Base-by-base conservation (phyloP, 2,329 filamentous ascomycete genomes). In the Epichloe elymi region DNA sequence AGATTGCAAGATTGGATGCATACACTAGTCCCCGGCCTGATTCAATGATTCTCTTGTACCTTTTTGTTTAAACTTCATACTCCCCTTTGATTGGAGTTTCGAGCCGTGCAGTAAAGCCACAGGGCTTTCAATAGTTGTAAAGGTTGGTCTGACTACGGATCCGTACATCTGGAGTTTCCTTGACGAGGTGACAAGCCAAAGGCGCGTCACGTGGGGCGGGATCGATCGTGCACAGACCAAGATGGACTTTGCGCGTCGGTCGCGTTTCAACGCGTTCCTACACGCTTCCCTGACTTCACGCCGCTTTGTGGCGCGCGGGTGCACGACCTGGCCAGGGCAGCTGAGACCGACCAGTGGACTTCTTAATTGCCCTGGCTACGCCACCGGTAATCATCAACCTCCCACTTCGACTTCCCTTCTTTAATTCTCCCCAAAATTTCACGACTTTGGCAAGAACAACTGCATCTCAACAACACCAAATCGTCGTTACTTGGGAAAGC, bases 241-340 rank as follows among this genome's bases (percentile, higher is more conserved):
- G 12, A 66, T 64, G 56, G 61, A 54, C 56, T 56, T 56, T 46
- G 35, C 45, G 41, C 65, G 64, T 61, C 49, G 23, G 53, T 62
- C 65, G 64, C 65, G 65, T 59, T 46, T 53, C 44, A 50, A 54
- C 55, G 56, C 65, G 65, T 58, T 41, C 52, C 44, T 51, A 52
- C 55, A 54, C 54, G 54, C 53, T 51, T 46, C 50, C 53, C 57
- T 42, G n/a, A 46, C 35, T 41, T 17, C 55, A 51, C 48, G 41
- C 43, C 42, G 49, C 48, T 51, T 55, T 30, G 26, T 52, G 49
- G 53, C 55, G 51, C 53, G 53, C 50, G 41, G 40, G 33, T 49
- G 33, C 46, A 26, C 38, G 35, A 42, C 46, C 26, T 37, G 44
- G 48, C 51, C 37, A 39, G 44, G 36, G 44, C 46, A 23, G 48